phyloP scores from a whole-genome alignment of 2,329 filamentous ascomycete species.

The Colletotrichum spaethianum region DNA sequence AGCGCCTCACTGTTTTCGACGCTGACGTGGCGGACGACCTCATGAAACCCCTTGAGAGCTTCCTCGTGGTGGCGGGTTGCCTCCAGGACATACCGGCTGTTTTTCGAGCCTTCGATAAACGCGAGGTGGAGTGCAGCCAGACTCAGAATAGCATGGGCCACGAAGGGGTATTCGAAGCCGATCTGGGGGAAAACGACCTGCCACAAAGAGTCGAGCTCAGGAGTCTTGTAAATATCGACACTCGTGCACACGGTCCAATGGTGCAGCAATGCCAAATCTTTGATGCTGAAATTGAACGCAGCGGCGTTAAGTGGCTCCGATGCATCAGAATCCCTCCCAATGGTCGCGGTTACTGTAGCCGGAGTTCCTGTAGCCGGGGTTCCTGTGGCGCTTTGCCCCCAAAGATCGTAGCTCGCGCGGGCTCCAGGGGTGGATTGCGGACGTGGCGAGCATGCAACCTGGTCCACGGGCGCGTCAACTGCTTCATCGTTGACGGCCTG shows the following conservation, averaged over 20 bases:
- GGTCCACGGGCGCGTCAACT: neutral
- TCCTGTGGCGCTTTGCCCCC: neutral
- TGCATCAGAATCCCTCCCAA: neutral
- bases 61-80: constrained; percentile 36
- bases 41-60: constrained; percentile 28
- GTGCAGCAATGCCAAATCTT: constrained; percentile 41
- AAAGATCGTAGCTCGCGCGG: neutral
- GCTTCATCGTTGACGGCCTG: neutral
- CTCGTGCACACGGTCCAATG: constrained; percentile 41
- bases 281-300: constrained; percentile 16
- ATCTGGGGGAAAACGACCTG: constrained; percentile 33
- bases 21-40: constrained; percentile 14
- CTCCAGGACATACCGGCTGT: neutral
- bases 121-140: constrained; percentile 41
- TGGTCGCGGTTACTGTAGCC: neutral
- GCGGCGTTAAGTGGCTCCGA: neutral
- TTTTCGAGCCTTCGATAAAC: neutral
- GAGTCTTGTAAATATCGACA: constrained; percentile 12
- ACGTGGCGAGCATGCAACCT: neutral
- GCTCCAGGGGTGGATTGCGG: neutral
- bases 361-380: neutral
- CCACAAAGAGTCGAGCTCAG: constrained; percentile 19
- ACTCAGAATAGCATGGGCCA: constrained; percentile 38
- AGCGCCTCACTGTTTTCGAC: constrained; percentile 33
- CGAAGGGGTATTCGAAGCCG: constrained; percentile 38